Conservation (phyloP, 2,329 filamentous ascomycete species). For the Colletotrichum karsti region DNA sequence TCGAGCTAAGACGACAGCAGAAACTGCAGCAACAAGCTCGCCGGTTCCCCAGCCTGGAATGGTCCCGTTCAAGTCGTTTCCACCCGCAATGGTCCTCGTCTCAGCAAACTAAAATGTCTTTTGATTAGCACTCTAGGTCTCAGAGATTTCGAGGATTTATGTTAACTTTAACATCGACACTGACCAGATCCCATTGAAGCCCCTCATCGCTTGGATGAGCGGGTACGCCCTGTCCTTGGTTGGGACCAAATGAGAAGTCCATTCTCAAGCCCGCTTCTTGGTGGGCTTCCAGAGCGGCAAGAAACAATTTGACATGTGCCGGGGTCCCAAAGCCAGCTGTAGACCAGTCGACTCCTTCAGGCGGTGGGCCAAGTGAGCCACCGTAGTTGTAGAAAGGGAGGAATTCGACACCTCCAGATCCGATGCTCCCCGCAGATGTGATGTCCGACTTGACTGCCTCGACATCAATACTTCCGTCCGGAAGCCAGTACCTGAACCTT, state of each 20-base stretch:
- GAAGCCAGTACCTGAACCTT: constrained; percentile 37
- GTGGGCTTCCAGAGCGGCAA: not conserved
- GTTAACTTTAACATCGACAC: too few relatives aligned
- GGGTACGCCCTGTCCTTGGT: constrained; percentile 56
- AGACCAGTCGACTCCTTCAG: constrained; percentile 36
- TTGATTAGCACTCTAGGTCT: not conserved
- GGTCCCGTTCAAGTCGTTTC: constrained; percentile 36
- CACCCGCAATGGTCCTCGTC: constrained; percentile 38
- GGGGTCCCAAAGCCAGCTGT: constrained; percentile 51
- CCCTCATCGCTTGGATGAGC: constrained; percentile 41
- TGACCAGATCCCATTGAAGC: constrained; percentile 42
- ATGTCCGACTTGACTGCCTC: constrained; percentile 31
- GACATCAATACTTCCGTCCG: constrained; percentile 33
- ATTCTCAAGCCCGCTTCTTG: constrained; percentile 45
- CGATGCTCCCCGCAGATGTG: constrained; percentile 20
- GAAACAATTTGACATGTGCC: constrained; percentile 31
- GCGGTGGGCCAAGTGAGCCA: constrained; percentile 11
- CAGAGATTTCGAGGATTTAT: not conserved
- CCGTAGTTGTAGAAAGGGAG: constrained; percentile 38
- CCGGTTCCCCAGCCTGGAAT: constrained; percentile 44
- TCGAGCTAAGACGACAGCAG: not conserved
- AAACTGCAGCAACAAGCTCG: not conserved
- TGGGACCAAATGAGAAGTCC: constrained; percentile 55
- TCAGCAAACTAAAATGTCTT: constrained; percentile 34
- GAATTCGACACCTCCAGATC: constrained; percentile 36